A percentile compares a stretch with the other conserved stretches of the same genome.
Conservation (phyloP, 768 basidiomycete species). For the Tephrocybe rancida region DNA sequence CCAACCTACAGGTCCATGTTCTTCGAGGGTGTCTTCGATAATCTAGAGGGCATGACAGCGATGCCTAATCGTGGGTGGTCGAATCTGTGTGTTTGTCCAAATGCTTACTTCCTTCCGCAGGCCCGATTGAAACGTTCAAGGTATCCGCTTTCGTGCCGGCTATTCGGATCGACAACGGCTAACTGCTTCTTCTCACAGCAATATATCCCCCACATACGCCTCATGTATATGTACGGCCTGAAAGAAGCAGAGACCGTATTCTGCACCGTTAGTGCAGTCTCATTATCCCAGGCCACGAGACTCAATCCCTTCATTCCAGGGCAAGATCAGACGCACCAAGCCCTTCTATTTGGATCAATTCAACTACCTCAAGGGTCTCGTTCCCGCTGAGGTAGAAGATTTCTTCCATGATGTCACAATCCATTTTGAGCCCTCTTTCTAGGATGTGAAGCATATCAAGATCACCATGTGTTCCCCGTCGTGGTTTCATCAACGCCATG, state of each 20-base stretch:
- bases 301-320: constrained; percentile 34
- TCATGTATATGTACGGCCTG: constrained; percentile 43
- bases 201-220: constrained; percentile 49
- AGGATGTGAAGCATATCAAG: constrained; percentile 72
- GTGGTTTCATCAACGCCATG: constrained; percentile 73
- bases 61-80: constrained; percentile 46
- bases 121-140: constrained; percentile 53
- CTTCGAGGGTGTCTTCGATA: constrained; percentile 69
- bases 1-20: constrained; percentile 52
- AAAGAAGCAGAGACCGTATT: constrained; percentile 40
- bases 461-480: constrained; percentile 72
- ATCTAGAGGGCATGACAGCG: constrained; percentile 61
- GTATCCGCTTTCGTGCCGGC: constrained; percentile 24
- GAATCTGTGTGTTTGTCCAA: neutral
- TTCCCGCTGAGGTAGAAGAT: constrained; percentile 49
- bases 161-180: constrained; percentile 1
- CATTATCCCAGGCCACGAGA: constrained; percentile 12
- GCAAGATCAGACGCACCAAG: constrained; percentile 63
- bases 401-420: neutral
- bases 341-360: constrained; percentile 69
- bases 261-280: constrained; percentile 38
- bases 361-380: constrained; percentile 58
- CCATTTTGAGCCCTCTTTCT: constrained; percentile 10
- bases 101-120: constrained; percentile 24
- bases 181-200: constrained; percentile 23